Conservation (phyloP, 192 early-diverging fungal species). For the Podila clonocystis region DNA sequence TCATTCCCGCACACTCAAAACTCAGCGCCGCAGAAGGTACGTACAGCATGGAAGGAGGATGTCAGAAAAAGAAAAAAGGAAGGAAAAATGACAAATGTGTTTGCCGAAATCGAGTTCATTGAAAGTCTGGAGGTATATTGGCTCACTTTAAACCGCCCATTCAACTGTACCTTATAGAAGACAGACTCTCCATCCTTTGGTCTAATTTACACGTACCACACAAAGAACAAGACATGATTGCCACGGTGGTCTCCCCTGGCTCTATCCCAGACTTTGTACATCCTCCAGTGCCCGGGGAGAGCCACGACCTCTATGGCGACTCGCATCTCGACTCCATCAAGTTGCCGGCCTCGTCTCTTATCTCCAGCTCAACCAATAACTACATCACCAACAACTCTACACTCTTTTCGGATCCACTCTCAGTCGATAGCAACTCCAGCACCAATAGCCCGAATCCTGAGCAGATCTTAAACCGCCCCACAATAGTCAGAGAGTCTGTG, state of each 20-base stretch:
- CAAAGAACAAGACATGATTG: slow-evolving; percentile 22
- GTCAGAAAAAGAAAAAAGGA: no score
- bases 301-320: slow-evolving; percentile 66
- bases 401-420: slow-evolving; percentile 20
- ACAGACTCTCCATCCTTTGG: no score
- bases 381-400: slow-evolving; percentile 1
- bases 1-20: no score
- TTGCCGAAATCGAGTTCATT: no score
- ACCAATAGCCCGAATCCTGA: not conserved
- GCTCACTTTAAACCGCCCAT: no score
- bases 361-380: slow-evolving; percentile 14
- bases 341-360: slow-evolving; percentile 28
- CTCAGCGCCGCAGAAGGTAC: no score
- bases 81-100: no score
- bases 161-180: no score
- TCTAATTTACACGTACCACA: not conserved
- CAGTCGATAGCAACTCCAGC: not conserved
- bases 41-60: no score
- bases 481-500: slow-evolving; percentile 9
- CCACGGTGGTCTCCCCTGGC: slow-evolving; percentile 27
- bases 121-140: no score
- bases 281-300: slow-evolving; percentile 67
- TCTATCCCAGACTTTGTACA: slow-evolving; percentile 63
- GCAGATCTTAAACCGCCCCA: not conserved
- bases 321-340: slow-evolving; percentile 60